These are phyloP conservation scores for Phytopythium cucurbitacearum DNA, from an alignment of 352 stramenopile species.

Conservation along the genomic window DNA sequence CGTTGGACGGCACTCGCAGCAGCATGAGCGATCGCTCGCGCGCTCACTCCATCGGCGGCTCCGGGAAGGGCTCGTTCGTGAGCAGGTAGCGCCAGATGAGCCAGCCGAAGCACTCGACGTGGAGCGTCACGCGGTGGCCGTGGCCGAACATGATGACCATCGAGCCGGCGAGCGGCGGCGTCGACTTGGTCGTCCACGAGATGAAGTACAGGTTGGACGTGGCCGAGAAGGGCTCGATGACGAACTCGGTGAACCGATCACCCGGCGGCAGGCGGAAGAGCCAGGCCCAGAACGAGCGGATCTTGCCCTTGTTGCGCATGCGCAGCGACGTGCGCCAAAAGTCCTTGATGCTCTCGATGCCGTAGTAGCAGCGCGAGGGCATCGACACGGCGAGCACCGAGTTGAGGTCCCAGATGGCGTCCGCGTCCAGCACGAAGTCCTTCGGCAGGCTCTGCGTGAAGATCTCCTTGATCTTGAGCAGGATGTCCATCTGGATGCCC, in stretches of 20 bases:
- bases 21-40: too few species aligned
- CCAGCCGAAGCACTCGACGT: conserved; percentile 84
- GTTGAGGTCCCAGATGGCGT: conserved; percentile 84
- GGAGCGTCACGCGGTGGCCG: conserved; percentile 74
- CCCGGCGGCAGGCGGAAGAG: conserved; percentile 71
- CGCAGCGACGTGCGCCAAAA: conserved; percentile 81
- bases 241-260: conserved; percentile 72
- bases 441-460: conserved; percentile 83
- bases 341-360: conserved; percentile 85
- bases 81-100: conserved; percentile 85
- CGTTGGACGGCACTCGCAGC: too few species aligned
- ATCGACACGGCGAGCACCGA: conserved; percentile 82
- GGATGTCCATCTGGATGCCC: conserved; percentile 84
- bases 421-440: conserved; percentile 80
- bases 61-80: conserved; percentile 77
- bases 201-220: conserved; percentile 81
- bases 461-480: conserved; percentile 87
- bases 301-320: conserved; percentile 88
- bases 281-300: conserved; percentile 84
- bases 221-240: conserved; percentile 68
- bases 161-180: conserved; percentile 55
- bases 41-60: conserved; percentile 44
- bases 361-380: conserved; percentile 83
- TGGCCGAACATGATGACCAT: conserved; percentile 87
- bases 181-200: conserved; percentile 81